These are phyloP conservation scores for Picochlorum sp. DNA, from an alignment of 139 green algal genomes.

Conservation along the genomic window DNA sequence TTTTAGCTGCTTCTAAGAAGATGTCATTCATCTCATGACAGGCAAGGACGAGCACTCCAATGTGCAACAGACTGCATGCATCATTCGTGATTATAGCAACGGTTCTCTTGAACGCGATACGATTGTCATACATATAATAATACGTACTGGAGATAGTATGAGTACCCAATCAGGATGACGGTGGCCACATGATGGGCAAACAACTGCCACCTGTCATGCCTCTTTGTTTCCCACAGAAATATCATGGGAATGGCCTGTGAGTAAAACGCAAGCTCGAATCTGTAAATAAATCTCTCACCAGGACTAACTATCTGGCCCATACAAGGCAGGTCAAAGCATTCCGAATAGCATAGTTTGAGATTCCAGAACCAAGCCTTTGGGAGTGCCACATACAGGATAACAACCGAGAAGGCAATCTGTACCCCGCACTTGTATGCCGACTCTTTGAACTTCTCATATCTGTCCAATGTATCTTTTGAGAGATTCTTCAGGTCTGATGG, in stretches of 20 bases:
- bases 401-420: conserved; percentile 20
- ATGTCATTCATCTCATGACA: conserved; percentile 82
- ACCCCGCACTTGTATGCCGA: conserved; percentile 29
- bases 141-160: conserved; percentile 34
- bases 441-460: conserved; percentile 23
- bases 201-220: conserved; percentile 72
- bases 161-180: conserved; percentile 61
- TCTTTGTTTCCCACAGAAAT: conserved; percentile 54
- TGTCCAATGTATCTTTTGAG: not conserved
- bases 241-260: conserved; percentile 38
- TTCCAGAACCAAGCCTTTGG: conserved; percentile 36
- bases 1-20: conserved; percentile 79
- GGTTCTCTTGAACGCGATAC: not conserved
- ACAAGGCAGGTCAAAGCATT: conserved; percentile 55
- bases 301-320: conserved; percentile 22
- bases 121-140: conserved; percentile 9
- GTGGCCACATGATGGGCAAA: conserved; percentile 78
- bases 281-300: conserved; percentile 64
- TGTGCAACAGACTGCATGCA: conserved; percentile 50
- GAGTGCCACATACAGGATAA: conserved; percentile 17
- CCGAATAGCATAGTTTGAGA: conserved; percentile 46
- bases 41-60: conserved; percentile 74
- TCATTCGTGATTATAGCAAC: not conserved
- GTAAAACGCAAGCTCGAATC: conserved; percentile 74
- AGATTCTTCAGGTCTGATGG: conserved; percentile 18